Evolutionary conservation across 2,329 filamentous ascomycete species (phyloP), one percentile per base, ranked within the genome.

Genomic region (Paracamarosporium sp.): DNA sequence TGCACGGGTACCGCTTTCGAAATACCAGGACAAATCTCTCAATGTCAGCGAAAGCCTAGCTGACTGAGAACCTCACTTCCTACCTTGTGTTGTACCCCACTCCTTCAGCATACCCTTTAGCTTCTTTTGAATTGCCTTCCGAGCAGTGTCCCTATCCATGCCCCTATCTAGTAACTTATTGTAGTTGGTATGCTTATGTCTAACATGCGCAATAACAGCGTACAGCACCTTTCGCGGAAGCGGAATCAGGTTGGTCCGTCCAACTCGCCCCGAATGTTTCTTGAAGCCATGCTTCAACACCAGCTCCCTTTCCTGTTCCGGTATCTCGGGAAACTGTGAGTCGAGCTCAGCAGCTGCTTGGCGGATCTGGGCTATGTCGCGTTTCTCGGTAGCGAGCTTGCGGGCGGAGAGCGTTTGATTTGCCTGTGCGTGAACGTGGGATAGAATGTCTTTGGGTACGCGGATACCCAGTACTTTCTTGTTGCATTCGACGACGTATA

Each of bases 161-260:
- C 61, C 63, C 25, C 41, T 13, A 45, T 52, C 50, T 53, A 83
- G 57, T 40, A 81, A 59, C 33, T 50, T 41, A 13, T 85, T 81
- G 55, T 86, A 86, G 1, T 72, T 62, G 0, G 83, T 85, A 43
- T 82, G 76, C 3, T 55, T 60, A 62, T 85, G 83, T 6, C 83
- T 75, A 4, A 82, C 76, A 59, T 85, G 80, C 3, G 83, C 83
- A 22, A 77, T 68, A 12, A 85, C 81, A 2, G 81, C 83, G 24
- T 84, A 73, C 44, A 69, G 62, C 4, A 79, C 81, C 60, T 78
- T 83, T 13, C 74, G 65, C 6, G 71, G 67, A 33, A 82, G 44
- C 0, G 69, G 67, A 5, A 83, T 64, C 43, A 60, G 79, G 1
- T 67, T 68, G 1, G 78, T 80, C 50, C 83, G 71, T 2, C 83